These are phyloP conservation scores for Rubia yunnanensis DNA, from an alignment of 257 asterid species.

Conservation along the genomic window DNA sequence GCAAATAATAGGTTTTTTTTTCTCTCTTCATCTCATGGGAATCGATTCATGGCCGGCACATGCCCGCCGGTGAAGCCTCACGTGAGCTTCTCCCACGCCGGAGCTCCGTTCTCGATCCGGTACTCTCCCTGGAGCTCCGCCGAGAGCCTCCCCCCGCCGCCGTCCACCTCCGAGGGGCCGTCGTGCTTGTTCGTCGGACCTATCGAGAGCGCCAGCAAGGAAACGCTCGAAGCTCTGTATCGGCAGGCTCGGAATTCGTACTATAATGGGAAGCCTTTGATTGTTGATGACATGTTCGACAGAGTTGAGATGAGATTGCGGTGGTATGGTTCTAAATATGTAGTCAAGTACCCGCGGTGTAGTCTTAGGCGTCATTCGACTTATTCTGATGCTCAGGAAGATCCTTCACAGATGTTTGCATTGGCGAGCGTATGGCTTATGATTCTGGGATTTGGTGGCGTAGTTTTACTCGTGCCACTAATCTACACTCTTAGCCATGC, in stretches of 20 bases:
- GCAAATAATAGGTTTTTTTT: too few species aligned
- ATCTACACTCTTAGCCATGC: slow-evolving; percentile 56
- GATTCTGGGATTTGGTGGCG: slow-evolving; percentile 79
- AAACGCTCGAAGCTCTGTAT: slow-evolving; percentile 90
- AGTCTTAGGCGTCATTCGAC: slow-evolving; percentile 84
- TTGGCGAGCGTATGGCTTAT: slow-evolving; percentile 86
- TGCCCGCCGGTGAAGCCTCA: slow-evolving; percentile 47
- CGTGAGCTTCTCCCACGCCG: slow-evolving; percentile 30
- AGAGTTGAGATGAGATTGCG: slow-evolving; percentile 86
- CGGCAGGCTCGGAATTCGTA: slow-evolving; percentile 91
- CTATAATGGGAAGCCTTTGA: slow-evolving; percentile 83
- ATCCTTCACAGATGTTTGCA: slow-evolving; percentile 85
- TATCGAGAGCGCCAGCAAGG: slow-evolving; percentile 80
- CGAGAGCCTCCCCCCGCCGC: slow-evolving; percentile 24
- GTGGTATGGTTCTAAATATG: slow-evolving; percentile 78
- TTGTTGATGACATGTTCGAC: slow-evolving; percentile 94
- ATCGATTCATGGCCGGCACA: slow-evolving; percentile 53
- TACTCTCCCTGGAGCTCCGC: slow-evolving; percentile 36
- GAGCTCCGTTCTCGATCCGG: slow-evolving; percentile 44
- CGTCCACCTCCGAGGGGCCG: slow-evolving; percentile 44
- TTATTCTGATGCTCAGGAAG: slow-evolving; percentile 98
- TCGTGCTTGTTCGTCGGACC: slow-evolving; percentile 94
- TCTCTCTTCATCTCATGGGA: neutral
- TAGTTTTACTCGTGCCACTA: slow-evolving; percentile 66
- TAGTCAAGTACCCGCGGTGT: slow-evolving; percentile 93